Evolutionary conservation across 371 early-diverging fungal genomes (phyloP), one percentile per base, ranked within the genome.

Genomic region (Choanephora cucurbitarum): DNA sequence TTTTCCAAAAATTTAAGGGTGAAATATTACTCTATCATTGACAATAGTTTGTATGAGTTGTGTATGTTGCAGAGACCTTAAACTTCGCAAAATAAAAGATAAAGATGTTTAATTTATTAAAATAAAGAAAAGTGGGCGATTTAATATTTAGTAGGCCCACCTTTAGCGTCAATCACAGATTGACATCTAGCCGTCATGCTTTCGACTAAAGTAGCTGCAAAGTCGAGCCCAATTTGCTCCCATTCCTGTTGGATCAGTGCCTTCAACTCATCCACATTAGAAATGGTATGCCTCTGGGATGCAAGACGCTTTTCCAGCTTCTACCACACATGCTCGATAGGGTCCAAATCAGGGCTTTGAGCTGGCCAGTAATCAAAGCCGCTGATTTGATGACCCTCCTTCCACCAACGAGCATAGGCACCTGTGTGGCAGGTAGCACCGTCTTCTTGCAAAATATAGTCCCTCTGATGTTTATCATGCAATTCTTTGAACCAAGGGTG

Each of bases 261-360:
- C 31, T 39, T 40, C 18, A 55, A 34, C 9, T 43, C 11, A 6
- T 32, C 47, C 3, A 28, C 18, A 17, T 46, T 55, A 2, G 14
- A 46, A 13, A 46, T 21, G 3, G 6, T 3, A 5, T 4, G 1
- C 22, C 46, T 51, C 10, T 7, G 21, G n/a, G 15, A 8, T 5
- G 19, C 44, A 28, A 58, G 44, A 32, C 6, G 3, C 1, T 9
- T 33, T 17, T 47, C 52, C 0, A 62, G 44, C 32, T 5, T 18
- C 8, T 1, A 10, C 63, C 58, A 57, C 8, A 63, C 9, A n/a
- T 63, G 44, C 46, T 63, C 63, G 17, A 57, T 57, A 0, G 57
- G 49, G 14, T 52, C 57, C 13, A 57, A 19, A 41, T 63, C 58
- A 10, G 63, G 58, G n/a, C 54, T 53, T 53, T 57, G 63, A 4